Evolutionary conservation across 768 basidiomycete species (phyloP), one percentile per base, ranked within the genome.

Genomic region (Fistulinella prunicolor): DNA sequence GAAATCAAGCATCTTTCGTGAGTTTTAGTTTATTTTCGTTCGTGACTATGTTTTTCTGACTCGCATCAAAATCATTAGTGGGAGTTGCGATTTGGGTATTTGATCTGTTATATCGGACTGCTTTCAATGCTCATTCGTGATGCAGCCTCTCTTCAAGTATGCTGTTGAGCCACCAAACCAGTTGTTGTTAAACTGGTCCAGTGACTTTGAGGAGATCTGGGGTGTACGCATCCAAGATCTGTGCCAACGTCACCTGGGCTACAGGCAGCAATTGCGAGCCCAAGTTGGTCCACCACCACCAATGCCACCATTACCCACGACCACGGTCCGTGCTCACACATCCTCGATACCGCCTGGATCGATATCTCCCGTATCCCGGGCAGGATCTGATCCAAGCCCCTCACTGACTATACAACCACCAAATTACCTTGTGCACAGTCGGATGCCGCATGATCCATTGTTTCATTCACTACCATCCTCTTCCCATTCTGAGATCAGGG

Each of bases 91-190:
- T 86, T 41, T 83, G 80, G 81, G 85, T 87, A 68, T 63, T 77
- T 28, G 58, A 62, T 30, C 17, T 23, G 2, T 41, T 53, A 30
- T 17, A 12, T 70, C 73, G 24, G 68, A 54, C 42, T 45, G 51
- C n/a, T 51, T 44, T 23, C 12, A 41, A 37, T 41, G 43, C 44
- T 57, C 16, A 57, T 48, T 42, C 42, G 43, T 58, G n/a, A 21
- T 41, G n/a, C 48, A 87, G 86, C 73, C 83, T 14, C 75, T 85
- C 49, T 76, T 83, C 66, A 84, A 81, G 61, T 85, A 86, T 58
- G 76, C 74, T 47, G 74, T 78, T 49, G 69, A 76, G 22, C 79
- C 84, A 49, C 80, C 60, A 17, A 49, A 80, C 50, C 68, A 73
- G 21, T 72, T 72, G 46, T 59, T 87, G 51, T 71, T 75, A n/a